Evolutionary conservation across 192 early-diverging fungal species (phyloP), one percentile per base, ranked within the genome.

Genomic region (Linnemannia exigua): DNA sequence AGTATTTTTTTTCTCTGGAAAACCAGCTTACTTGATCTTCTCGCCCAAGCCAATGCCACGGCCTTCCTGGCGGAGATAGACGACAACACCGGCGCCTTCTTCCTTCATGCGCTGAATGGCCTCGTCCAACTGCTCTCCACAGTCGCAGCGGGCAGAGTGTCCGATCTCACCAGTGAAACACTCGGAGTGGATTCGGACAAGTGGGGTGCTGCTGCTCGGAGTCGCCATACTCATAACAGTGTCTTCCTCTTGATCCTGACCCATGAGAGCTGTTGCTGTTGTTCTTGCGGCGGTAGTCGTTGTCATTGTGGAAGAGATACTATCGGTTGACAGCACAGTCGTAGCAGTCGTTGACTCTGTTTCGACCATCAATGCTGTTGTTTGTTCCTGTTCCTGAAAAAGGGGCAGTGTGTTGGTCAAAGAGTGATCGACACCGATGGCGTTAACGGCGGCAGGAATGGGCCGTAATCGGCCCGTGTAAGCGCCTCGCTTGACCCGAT

Each of bases 111-210:
- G 87, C 69, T 92, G 88, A 94, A 98, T 98, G 1, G 98, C 96
- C 84, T 95, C 94, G 70, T 97, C 94, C 76, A 99, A 90, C 87
- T 99, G 98, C 80, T 97, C 96, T 31, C 95, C 97, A 89, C 98
- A 99, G 87, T 99, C 98, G 81, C 98, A 99, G 17, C 98, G 91
- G 63, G 92, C 92, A 11, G 95, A 96, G 33, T 95, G 94, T 14
- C 98, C 93, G 1, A 96, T 98, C 80, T 99, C 98, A 51, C 98
- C 97, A 0, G 98, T 99, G 80, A 98, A 98, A 78, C 98, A 99
- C 77, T 96, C 97, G 1, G 97, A 98, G 82, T 99, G 98, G 66
- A 99, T 97, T 20, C 98, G 93, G n/a, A 95, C 96, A 71, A 99
- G 86, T 22, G 97, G 96, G 0, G 89, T 72, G 8, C 25, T 46